Base-by-base conservation (phyloP, 164 flowering plant genomes). In the Umbilicus rupestris region DNA sequence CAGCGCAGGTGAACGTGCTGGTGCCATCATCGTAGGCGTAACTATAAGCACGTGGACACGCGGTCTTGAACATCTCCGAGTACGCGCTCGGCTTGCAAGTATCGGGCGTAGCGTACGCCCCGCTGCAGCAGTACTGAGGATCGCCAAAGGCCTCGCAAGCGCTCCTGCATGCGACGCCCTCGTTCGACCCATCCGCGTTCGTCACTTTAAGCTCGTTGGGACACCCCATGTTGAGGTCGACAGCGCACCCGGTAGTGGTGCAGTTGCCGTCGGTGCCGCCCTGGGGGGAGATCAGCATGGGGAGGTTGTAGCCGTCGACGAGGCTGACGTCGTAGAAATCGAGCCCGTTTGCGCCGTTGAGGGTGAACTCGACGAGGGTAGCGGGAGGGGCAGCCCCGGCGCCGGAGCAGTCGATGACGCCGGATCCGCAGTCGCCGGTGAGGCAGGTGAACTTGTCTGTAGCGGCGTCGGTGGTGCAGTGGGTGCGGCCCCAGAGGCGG, bases 281-380 rank as follows among this genome's bases (percentile, higher is more conserved):
- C 42, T 70, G 69, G 1, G 85, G 82, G 0, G 66, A 52, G 5
- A 88, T 69, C 37, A 78, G 65, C 76, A 90, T 76, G 0, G 92
- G 90, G 16, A 87, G 76, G 70, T 90, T 90, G 66, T 82, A 90
- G 9, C 96, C 96, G 69, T 89, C 96, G 12, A 87, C 96, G 11
- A 87, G 73, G 70, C 89, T 83, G 37, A 90, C 86, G 64, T 85
- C 92, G 64, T 82, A 87, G 73, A 85, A 85, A 37, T 86, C 89
- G 15, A 84, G 81, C 1, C 81, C 80, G 2, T 64, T 68, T 4
- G 85, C 82, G 37, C 88, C 87, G 75, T 83, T 82, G 10, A 85
- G 74, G 0, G 90, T 86, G 79, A 84, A 84, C 71, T 86, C 90
- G 9, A 85, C 86, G 0, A 86, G 74, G 26, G 85, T 86, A 63